These are phyloP conservation scores for Hippophae rhamnoides DNA, from an alignment of 306 rosid genomes.

Conservation along the genomic window DNA sequence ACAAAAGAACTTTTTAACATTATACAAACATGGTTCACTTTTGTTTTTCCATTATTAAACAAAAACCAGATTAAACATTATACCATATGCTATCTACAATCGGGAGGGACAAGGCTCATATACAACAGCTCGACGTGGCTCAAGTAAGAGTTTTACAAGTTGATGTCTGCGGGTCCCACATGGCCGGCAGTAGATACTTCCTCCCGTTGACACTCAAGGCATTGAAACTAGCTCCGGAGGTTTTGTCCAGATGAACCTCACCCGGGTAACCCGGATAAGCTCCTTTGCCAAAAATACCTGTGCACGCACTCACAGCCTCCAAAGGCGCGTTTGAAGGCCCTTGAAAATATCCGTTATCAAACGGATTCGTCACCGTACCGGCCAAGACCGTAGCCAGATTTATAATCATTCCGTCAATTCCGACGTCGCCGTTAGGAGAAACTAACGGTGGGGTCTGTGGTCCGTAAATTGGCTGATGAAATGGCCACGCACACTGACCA, in stretches of 20 bases:
- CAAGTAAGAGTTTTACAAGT: conserved; percentile 62
- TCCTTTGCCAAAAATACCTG: conserved; percentile 67
- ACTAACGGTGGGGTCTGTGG: conserved; percentile 75
- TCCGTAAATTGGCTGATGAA: conserved; percentile 85
- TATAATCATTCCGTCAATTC: conserved; percentile 78
- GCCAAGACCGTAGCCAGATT: conserved; percentile 82
- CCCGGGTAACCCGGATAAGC: conserved; percentile 88
- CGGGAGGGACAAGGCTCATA: no score
- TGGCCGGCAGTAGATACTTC: conserved; percentile 65
- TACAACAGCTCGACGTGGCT: conserved; percentile 1
- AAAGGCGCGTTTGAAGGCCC: conserved; percentile 72
- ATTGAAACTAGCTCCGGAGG: conserved; percentile 64
- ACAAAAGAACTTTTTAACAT: no score
- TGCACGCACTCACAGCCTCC: conserved; percentile 80
- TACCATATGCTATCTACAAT: no score
- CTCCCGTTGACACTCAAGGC: conserved; percentile 63
- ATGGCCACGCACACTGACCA: conserved; percentile 93
- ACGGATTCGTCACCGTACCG: conserved; percentile 88
- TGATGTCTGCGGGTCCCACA: conserved; percentile 83
- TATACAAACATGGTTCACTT: no score
- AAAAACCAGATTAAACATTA: no score
- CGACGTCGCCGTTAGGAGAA: conserved; percentile 90
- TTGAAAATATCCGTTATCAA: conserved; percentile 68
- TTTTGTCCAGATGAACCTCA: conserved; percentile 38
- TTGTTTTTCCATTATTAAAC: no score